phyloP scores from a whole-genome alignment of 768 basidiomycete genomes.

The Phaffia tasmanica region DNA sequence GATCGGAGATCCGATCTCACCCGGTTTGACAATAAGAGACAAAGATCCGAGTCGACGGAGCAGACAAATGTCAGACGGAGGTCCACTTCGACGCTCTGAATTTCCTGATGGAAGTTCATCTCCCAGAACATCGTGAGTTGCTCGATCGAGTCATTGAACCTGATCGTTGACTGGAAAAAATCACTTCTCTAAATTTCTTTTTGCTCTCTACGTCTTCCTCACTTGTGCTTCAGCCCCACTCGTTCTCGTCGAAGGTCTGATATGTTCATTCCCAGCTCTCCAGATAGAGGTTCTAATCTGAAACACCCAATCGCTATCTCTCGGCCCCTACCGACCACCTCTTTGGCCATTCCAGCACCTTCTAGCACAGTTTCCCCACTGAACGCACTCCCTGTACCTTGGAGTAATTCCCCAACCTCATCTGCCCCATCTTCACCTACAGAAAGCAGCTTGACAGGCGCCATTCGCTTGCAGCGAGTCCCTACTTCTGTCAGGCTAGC shows the following conservation, averaged over 20 bases:
- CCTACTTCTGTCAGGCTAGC: conserved; percentile 42
- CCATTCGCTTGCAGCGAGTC: conserved; percentile 41
- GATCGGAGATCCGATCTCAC: too few species aligned
- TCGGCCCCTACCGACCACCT: background rate
- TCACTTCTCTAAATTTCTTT: background rate
- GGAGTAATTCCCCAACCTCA: conserved; percentile 5
- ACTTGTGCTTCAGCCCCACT: conserved; percentile 12
- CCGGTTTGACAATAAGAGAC: too few species aligned
- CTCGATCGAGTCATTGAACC: too few species aligned
- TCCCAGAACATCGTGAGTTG: background rate
- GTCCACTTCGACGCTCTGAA: conserved; percentile 18
- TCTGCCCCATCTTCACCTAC: conserved; percentile 16
- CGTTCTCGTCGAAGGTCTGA: conserved; percentile 21
- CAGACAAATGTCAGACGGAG: background rate
- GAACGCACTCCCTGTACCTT: conserved; percentile 24
- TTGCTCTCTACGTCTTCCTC: background rate
- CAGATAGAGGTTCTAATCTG: background rate
- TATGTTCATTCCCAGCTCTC: conserved; percentile 4
- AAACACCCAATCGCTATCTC: conserved; percentile 12
- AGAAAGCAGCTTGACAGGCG: background rate
- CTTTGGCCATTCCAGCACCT: conserved; percentile 7
- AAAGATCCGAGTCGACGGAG: background rate
- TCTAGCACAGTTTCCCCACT: conserved; percentile 20
- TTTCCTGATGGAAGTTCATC: background rate
- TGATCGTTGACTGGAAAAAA: background rate